phyloP scores from a whole-genome alignment of 352 stramenopile species.

The Phytophthora meadii region DNA sequence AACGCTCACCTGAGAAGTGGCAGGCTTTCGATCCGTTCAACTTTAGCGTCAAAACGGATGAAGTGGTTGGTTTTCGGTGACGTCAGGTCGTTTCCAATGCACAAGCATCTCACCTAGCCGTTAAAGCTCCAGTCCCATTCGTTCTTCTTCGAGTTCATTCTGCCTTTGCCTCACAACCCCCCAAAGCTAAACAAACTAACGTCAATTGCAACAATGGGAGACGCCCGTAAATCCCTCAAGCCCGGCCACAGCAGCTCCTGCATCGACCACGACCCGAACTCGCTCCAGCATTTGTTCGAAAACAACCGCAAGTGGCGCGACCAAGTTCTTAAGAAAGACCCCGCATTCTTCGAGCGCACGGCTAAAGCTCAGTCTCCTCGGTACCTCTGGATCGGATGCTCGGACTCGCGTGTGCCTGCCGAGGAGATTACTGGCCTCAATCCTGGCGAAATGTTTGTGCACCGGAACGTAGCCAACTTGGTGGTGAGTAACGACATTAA shows the following conservation, averaged over 20 bases:
- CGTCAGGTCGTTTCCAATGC: too few relatives aligned
- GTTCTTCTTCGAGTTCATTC: constrained; percentile 11
- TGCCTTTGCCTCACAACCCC: constrained; percentile 2
- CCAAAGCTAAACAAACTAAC: background rate
- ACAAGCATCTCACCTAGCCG: background rate
- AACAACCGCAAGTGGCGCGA: constrained; percentile 79
- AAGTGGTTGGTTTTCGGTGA: background rate
- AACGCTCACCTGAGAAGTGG: background rate
- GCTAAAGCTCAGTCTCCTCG: constrained; percentile 74
- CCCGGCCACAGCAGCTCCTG: constrained; percentile 26
- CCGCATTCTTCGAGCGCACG: constrained; percentile 76
- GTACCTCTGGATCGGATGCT: constrained; percentile 91
- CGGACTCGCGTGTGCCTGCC: constrained; percentile 84
- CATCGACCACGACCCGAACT: constrained; percentile 22
- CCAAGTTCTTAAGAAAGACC: constrained; percentile 55
- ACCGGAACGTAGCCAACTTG: constrained; percentile 90
- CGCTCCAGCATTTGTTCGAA: constrained; percentile 63
- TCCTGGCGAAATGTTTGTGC: constrained; percentile 89
- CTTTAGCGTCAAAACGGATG: constrained; percentile 5
- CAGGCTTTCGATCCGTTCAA: too few relatives aligned
- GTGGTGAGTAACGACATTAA: constrained; percentile 71
- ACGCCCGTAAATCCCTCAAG: constrained; percentile 14
- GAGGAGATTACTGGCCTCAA: constrained; percentile 86
- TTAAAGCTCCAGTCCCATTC: background rate
- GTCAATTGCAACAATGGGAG: constrained; percentile 8